These are phyloP conservation scores for Aspergillus persii DNA, from an alignment of 2,329 filamentous ascomycete genomes.

Conservation along the genomic window DNA sequence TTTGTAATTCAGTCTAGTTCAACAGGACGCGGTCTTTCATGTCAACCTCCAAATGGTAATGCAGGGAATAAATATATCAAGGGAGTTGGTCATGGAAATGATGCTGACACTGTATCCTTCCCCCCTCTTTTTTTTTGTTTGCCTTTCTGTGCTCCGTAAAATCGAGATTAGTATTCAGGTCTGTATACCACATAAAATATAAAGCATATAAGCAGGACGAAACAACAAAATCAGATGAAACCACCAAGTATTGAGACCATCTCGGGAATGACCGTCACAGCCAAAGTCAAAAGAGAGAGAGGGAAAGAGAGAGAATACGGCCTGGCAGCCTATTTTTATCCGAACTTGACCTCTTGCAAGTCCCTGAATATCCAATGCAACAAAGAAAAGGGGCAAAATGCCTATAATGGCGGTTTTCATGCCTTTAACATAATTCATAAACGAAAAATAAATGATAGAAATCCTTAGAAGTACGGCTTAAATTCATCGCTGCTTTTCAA, in stretches of 20 bases:
- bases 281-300: not conserved
- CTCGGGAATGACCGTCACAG: not conserved
- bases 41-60: too few relatives aligned
- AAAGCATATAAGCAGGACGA: not conserved
- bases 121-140: too few relatives aligned
- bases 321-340: not conserved
- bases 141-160: not conserved
- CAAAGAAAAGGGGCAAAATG: not conserved
- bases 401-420: not conserved
- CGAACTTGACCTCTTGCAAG: not conserved
- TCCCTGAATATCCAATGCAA: not conserved
- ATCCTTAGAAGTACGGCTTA: slow-evolving; percentile 14
- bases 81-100: too few relatives aligned
- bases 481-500: slow-evolving; percentile 19
- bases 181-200: not conserved
- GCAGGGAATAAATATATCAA: too few relatives aligned
- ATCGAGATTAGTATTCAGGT: not conserved
- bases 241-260: slow-evolving; percentile 19
- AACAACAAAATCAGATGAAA: not conserved
- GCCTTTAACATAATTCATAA: slow-evolving; percentile 11
- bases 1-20: not conserved
- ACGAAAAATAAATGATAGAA: slow-evolving; percentile 8
- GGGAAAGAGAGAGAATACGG: slow-evolving; percentile 10
- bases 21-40: not conserved
- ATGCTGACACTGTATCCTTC: not conserved